phyloP scores from a whole-genome alignment of 495 filamentous ascomycete genomes.

The Penicillium pancosmium region DNA sequence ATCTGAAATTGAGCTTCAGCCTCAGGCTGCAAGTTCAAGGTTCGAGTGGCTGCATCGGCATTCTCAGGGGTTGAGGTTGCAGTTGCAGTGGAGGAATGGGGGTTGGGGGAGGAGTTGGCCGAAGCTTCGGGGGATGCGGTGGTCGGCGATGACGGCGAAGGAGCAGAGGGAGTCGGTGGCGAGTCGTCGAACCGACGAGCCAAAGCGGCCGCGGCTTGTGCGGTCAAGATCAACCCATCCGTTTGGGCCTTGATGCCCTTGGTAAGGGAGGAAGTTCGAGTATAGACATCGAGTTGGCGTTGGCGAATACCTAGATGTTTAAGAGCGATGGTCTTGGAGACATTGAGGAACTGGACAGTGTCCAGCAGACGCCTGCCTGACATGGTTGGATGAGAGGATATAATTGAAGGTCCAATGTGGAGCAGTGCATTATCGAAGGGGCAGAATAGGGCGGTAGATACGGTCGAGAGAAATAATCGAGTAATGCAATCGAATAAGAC shows the following conservation, averaged over 20 bases:
- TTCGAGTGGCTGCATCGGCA: not conserved
- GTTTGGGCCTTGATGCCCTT: slow-evolving; percentile 66
- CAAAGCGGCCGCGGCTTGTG: slow-evolving; percentile 63
- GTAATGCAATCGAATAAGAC: slow-evolving; percentile 24
- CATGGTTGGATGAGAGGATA: slow-evolving; percentile 45
- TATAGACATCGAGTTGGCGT: slow-evolving; percentile 78
- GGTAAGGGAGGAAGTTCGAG: slow-evolving; percentile 72
- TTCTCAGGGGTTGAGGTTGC: slow-evolving; percentile 24
- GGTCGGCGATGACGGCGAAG: not conserved
- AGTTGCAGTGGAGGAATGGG: slow-evolving; percentile 7
- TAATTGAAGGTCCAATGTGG: not conserved
- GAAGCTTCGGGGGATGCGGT: slow-evolving; percentile 18
- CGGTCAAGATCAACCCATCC: slow-evolving; percentile 64
- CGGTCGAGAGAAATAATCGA: slow-evolving; percentile 2
- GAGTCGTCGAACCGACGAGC: slow-evolving; percentile 58
- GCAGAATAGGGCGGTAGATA: slow-evolving; percentile 13
- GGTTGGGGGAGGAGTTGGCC: slow-evolving; percentile 9
- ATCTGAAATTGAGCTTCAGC: slow-evolving; percentile 55
- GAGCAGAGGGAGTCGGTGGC: slow-evolving; percentile 17
- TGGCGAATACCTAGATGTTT: slow-evolving; percentile 80
- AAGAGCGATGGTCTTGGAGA: slow-evolving; percentile 72
- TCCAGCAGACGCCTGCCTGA: slow-evolving; percentile 75
- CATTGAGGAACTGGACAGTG: slow-evolving; percentile 75
- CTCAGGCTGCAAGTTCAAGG: not conserved
- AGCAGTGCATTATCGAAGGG: slow-evolving; percentile 3